Percentiles rank a stretch among this genome's conserved stretches.
phyloP scores from a whole-genome alignment of 2,329 filamentous ascomycete species.

The Talaromyces funiculosus region DNA sequence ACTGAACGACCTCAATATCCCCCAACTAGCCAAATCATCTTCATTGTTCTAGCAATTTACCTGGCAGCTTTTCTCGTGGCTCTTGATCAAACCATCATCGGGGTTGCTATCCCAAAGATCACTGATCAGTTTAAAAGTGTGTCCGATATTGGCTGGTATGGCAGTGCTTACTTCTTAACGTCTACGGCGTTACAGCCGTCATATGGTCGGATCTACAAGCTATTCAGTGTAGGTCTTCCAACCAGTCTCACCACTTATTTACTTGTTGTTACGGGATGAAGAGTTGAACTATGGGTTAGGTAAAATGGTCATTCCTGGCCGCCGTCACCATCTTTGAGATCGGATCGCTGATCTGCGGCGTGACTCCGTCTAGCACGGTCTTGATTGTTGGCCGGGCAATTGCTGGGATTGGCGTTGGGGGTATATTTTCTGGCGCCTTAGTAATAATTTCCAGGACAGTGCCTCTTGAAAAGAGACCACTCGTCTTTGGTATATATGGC shows the following conservation, averaged over 20 bases:
- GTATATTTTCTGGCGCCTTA: conserved; percentile 36
- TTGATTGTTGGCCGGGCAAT: conserved; percentile 39
- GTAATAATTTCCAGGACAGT: conserved; percentile 38
- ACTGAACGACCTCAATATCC: conserved; percentile 13
- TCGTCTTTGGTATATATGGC: conserved; percentile 37
- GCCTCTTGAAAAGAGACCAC: conserved; percentile 36
- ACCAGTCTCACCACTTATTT: not conserved
- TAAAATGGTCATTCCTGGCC: conserved; percentile 39
- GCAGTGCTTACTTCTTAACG: conserved; percentile 30
- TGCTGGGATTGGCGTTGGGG: conserved; percentile 35
- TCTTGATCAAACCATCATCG: conserved; percentile 40
- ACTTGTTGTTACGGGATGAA: not conserved
- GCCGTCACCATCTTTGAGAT: conserved; percentile 39
- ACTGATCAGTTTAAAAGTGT: conserved; percentile 44
- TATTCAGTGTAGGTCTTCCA: not conserved
- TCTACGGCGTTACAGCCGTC: conserved; percentile 37
- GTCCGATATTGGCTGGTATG: conserved; percentile 40
- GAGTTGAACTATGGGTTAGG: conserved; percentile 15
- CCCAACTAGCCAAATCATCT: conserved; percentile 17
- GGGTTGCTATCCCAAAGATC: conserved; percentile 44
- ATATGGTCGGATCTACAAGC: conserved; percentile 39
- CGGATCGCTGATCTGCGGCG: conserved; percentile 36
- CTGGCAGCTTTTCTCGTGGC: conserved; percentile 36
- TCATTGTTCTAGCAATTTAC: conserved; percentile 33
- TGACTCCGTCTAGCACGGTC: conserved; percentile 32